Conservation (phyloP, 2,329 filamentous ascomycete species). For the Xylariaceae sp. region DNA sequence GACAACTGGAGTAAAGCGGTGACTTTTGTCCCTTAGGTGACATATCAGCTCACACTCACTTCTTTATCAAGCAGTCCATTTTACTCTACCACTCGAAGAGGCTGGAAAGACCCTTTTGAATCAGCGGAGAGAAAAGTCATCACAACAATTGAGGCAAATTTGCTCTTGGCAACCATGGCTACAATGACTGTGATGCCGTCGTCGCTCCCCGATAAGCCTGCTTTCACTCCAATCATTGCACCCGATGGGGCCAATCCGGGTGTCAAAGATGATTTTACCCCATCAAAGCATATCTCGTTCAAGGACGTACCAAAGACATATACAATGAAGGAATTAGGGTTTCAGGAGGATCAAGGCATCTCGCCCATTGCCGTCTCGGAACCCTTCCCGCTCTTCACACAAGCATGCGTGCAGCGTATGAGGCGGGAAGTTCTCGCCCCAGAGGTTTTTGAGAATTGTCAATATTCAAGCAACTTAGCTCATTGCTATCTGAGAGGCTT, state of each 20-base stretch:
- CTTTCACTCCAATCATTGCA: constrained; percentile 27
- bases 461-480: constrained; percentile 60
- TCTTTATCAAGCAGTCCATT: no score
- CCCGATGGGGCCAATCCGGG: constrained; percentile 9
- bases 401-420: constrained; percentile 60
- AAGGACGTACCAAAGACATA: constrained; percentile 48
- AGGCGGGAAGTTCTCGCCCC: constrained; percentile 59
- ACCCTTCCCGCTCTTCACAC: constrained; percentile 62
- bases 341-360: constrained; percentile 52
- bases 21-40: no score
- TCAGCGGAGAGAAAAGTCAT: no score
- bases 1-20: no score
- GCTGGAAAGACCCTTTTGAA: no score
- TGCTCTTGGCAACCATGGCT: constrained; percentile 24
- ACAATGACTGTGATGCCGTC: constrained; percentile 13
- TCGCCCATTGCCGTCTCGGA: constrained; percentile 63
- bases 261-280: constrained; percentile 43
- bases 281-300: constrained; percentile 54
- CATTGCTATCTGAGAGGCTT: constrained; percentile 39
- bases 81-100: no score
- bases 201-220: constrained; percentile 10
- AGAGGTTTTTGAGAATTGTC: constrained; percentile 54
- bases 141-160: constrained; percentile 2
- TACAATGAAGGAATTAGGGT: constrained; percentile 62
- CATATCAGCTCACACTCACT: no score